Evolutionary conservation across 805 yeast species (phyloP).

Genomic region (Wickerhamomyces xylosicus): DNA sequence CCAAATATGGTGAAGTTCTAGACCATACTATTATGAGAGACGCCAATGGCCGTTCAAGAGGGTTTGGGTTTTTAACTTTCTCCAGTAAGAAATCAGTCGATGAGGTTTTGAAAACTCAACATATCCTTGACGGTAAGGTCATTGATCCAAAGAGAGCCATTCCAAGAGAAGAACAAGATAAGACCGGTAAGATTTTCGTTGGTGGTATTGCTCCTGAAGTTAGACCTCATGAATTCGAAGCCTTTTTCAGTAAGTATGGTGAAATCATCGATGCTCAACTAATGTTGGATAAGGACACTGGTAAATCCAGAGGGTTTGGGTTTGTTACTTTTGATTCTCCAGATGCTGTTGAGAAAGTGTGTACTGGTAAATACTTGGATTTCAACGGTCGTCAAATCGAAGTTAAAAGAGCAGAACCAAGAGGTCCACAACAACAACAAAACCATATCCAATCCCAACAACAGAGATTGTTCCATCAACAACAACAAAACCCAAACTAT

Average conservation of each 20-base stretch:
- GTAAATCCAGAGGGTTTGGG: constrained; percentile 95
- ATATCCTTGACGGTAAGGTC: constrained; percentile 86
- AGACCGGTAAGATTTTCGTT: constrained; percentile 92
- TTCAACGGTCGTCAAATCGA: constrained; percentile 83
- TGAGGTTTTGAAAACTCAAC: constrained; percentile 77
- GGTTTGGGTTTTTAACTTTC: constrained; percentile 91
- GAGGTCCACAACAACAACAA: constrained; percentile 50
- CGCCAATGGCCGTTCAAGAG: constrained; percentile 81
- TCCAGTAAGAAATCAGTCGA: constrained; percentile 74
- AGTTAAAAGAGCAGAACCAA: constrained; percentile 76
- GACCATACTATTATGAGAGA: constrained; percentile 94
- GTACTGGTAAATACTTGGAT: constrained; percentile 69
- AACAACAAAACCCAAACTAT: constrained; percentile 1
- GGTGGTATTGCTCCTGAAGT: constrained; percentile 96
- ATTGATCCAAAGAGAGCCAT: constrained; percentile 97
- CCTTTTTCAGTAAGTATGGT: constrained; percentile 81
- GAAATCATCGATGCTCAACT: constrained; percentile 90
- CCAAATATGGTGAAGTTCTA: constrained; percentile 78
- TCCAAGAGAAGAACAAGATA: constrained; percentile 94
- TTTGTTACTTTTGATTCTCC: constrained; percentile 93
- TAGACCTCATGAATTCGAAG: constrained; percentile 81
- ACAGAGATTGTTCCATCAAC: constrained; percentile 11
- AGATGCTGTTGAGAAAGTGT: constrained; percentile 84
- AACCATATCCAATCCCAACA: constrained; percentile 23
- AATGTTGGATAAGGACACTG: constrained; percentile 95